Evolutionary conservation across 75 land plant species (phyloP), one percentile per base, ranked within the genome.

Genomic region (Isoetes taiwanensis): DNA sequence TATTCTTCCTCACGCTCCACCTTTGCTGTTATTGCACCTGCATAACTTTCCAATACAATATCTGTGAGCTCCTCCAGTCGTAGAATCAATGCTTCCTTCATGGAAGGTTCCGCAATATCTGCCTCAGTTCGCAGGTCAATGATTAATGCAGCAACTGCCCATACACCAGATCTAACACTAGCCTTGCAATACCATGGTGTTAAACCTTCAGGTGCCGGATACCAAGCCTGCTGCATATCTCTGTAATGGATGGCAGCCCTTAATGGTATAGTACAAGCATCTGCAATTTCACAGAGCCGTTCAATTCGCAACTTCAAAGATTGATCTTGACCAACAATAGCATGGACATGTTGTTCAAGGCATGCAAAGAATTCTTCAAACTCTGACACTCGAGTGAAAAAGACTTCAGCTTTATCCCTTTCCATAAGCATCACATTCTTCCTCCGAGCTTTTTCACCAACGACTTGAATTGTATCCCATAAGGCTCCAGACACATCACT

Each of bases 391-490:
- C 80, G 83, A 48, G 87, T 94, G 52, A 83, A 94, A 55, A 94
- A 94, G 24, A 94, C 86, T 72, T 94, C 99, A 56, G 80, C 80
- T 75, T 84, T 89, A 32, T 94, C 99, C 46, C 95, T 73, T 59
- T 94, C 99, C 86, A 94, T 82, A 29, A 94, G 78, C 69, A 88
- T 80, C 50, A 94, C 86, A 70, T 79, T 84, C 57, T 85, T 82
- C 46, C 86, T 71, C 3, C 96, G 83, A 9, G 90, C 86, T 70
- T 79, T 81, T 56, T 94, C 96, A 30, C 99, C 99, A 68, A 81
- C 82, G 53, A 84, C 56, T 39, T 84, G 96, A 32, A 89, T 77
- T 21, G 86, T 72, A 52, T 82, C 82, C 99, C 99, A 94, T 46
- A 94, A 69, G 57, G 90, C 70, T 28, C 99, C 96, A 72, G 73